A percentile compares a stretch with the other conserved stretches of the same genome.
phyloP scores from a whole-genome alignment of 768 basidiomycete species.

The Phaffia australis region DNA sequence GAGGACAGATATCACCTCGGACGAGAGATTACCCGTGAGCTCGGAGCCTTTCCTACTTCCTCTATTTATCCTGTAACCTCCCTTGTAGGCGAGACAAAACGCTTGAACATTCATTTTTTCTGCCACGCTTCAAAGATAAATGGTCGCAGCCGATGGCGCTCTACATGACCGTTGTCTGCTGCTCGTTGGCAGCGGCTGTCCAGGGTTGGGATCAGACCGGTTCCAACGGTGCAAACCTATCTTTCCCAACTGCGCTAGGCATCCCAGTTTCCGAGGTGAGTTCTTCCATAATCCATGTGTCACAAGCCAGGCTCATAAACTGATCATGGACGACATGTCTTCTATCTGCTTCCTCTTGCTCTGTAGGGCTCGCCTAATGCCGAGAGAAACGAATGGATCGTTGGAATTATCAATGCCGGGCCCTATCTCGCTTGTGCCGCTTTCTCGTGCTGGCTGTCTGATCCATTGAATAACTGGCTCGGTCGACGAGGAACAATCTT shows the following conservation, averaged over 20 bases:
- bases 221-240: constrained; percentile 46
- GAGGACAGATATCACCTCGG: constrained; percentile 6
- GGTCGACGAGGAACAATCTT: constrained; percentile 52
- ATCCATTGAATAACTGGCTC: constrained; percentile 55
- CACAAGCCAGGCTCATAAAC: no score
- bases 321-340: no score
- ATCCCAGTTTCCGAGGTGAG: constrained; percentile 37
- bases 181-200: constrained; percentile 16
- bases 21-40: constrained; percentile 12
- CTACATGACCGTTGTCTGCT: constrained; percentile 20
- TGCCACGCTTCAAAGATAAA: constrained; percentile 9
- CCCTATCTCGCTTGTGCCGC: constrained; percentile 26
- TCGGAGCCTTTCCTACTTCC: neutral
- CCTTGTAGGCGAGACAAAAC: neutral
- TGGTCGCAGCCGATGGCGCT: constrained; percentile 20
- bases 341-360: neutral
- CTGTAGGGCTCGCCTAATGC: constrained; percentile 32
- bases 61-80: neutral
- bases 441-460: constrained; percentile 49
- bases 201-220: constrained; percentile 56
- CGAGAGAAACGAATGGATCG: constrained; percentile 53
- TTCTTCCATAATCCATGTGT: neutral
- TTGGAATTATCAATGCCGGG: constrained; percentile 42
- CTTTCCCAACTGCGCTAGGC: constrained; percentile 48
- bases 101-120: neutral